Evolutionary conservation across 176 grass and related monocot species (phyloP), one percentile per base, ranked within the genome.

Genomic region (Avena eriantha): DNA sequence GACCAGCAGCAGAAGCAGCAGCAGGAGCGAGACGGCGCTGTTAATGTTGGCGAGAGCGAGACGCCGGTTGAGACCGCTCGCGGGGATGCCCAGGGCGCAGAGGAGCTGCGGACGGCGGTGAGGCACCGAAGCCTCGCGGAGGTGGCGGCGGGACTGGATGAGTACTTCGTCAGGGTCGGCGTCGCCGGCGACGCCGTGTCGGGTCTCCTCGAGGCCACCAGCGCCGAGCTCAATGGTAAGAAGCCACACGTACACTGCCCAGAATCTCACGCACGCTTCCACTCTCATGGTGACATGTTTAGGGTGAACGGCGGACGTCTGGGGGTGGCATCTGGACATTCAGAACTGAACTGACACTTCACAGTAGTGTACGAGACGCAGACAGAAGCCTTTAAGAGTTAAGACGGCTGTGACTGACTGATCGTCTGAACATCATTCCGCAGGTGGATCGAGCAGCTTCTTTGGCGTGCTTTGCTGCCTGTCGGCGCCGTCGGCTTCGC

Each of bases 121-220:
- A 88, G 90, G 78, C 93, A 96, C 80, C 84, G 85, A 0, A 93
- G 85, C 87, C 82, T 98, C 59, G 90, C 92, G 17, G 94, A 98
- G 82, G 93, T 98, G 7, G 92, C 90, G 7, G 88, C 90, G 21
- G 92, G 93, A 1, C 24, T 98, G 77, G 88, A 92, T 33, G 94
- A 94, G 79, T 91, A 86, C 82, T 98, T 96, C 58, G 9, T 93
- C 47, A 93, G 87, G 76, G 94, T 76, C 1, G 85, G 76, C 72
- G 82, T 57, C 53, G 73, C 97, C 68, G 94, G 94, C 85, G 89
- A 91, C 45, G 16, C 45, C 8, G 75, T 96, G 23, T 85, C 91
- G 3, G 76, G 65, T 36, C 72, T 94, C 47, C 86, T 96, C 83
- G 90, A 98, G 86, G 26, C 78, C 69, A 78, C 51, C 82, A 87